Evolutionary conservation across 1,284 basidiomycete species (phyloP).

Genomic region (Vanrija humicola): DNA sequence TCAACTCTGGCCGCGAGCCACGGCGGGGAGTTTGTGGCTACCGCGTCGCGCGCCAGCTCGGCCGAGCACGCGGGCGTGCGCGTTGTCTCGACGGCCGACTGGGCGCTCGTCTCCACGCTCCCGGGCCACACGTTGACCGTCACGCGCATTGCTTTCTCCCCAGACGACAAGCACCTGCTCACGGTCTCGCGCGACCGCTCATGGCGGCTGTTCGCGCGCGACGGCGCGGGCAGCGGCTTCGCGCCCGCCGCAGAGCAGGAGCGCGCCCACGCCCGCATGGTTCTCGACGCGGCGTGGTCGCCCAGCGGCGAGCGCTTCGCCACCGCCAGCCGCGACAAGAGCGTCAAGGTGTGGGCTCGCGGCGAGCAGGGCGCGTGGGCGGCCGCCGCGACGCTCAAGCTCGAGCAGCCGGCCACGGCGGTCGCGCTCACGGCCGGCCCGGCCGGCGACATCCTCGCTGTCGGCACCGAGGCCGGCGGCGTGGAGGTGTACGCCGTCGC

Average conservation of each 20-base stretch:
- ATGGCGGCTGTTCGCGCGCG: slow-evolving; percentile 74
- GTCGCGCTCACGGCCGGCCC: slow-evolving; percentile 29
- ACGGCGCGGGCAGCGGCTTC: slow-evolving; percentile 51
- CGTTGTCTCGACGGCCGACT: slow-evolving; percentile 68
- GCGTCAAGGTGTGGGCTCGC: slow-evolving; percentile 54
- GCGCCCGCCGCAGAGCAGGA: slow-evolving; percentile 60
- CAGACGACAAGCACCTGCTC: slow-evolving; percentile 70
- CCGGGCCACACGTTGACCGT: slow-evolving; percentile 82
- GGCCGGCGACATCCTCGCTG: slow-evolving; percentile 34
- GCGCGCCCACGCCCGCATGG: slow-evolving; percentile 85
- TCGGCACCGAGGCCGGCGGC: slow-evolving; percentile 48
- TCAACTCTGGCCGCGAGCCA: slow-evolving; percentile 69
- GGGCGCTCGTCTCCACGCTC: slow-evolving; percentile 58
- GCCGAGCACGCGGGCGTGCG: slow-evolving; percentile 86
- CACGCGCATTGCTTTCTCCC: slow-evolving; percentile 83
- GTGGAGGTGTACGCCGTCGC: slow-evolving; percentile 33
- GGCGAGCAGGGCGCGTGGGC: not conserved
- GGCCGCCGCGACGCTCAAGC: slow-evolving; percentile 33
- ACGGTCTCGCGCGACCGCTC: slow-evolving; percentile 87
- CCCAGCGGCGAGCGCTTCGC: slow-evolving; percentile 66
- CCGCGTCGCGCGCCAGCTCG: slow-evolving; percentile 82
- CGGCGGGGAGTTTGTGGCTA: slow-evolving; percentile 70
- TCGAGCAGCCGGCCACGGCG: slow-evolving; percentile 46
- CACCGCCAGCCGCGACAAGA: slow-evolving; percentile 93
- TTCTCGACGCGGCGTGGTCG: slow-evolving; percentile 92